Conservation (phyloP, 257 asterid genomes). For the Solanum rostratum region DNA sequence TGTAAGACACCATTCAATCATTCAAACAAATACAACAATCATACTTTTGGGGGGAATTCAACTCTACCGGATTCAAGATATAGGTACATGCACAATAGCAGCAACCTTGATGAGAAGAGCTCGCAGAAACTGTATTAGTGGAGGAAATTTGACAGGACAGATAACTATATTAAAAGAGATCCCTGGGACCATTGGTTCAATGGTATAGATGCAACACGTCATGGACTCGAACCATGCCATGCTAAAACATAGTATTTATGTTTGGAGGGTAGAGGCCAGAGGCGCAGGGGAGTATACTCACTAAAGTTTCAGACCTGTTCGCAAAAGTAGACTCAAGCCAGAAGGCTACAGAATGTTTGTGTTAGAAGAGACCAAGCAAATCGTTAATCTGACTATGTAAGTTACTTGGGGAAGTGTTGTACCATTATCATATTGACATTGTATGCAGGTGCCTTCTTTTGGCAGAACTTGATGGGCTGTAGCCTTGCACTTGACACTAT, state of each 20-base stretch:
- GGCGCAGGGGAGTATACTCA: neutral
- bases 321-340: neutral
- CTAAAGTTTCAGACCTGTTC: neutral
- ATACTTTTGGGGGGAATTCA: neutral
- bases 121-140: constrained; percentile 6
- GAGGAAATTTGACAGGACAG: constrained; percentile 12
- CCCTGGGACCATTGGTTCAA: neutral
- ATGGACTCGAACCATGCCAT: neutral
- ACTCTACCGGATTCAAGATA: neutral
- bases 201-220: neutral
- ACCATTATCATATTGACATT: neutral
- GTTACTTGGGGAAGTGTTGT: neutral
- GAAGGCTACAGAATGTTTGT: neutral
- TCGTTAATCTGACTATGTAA: neutral
- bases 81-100: constrained; percentile 1
- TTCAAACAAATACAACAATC: neutral
- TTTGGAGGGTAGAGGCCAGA: neutral
- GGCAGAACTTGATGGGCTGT: neutral
- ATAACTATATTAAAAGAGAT: constrained; percentile 18
- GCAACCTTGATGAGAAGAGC: constrained; percentile 5
- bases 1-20: constrained; percentile 51
- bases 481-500: neutral
- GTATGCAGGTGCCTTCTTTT: neutral
- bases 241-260: neutral
- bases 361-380: neutral